Base-by-base conservation (phyloP, 78 protist species). In the Guillardia theta region DNA sequence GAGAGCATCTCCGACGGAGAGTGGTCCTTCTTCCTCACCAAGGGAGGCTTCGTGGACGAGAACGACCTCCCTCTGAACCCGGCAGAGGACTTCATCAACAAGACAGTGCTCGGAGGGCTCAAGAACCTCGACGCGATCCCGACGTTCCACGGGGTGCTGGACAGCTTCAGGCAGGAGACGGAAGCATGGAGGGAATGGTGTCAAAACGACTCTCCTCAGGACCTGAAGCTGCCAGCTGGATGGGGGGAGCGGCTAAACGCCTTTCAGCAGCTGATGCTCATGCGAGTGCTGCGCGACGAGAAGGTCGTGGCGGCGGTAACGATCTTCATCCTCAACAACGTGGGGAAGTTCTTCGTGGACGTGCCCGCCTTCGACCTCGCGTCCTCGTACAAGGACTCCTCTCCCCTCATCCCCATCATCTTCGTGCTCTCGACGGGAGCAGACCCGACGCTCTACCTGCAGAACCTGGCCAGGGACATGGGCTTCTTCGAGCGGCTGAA, bases 401-500 rank as follows among this genome's bases (percentile, higher is more conserved):
- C 70, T 0, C 45, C 96, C 22, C 15, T 21, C 30, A 44, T 95
- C 39, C 98, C 99, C 9, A 95, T 98, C 50, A 93, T 98, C 92
- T 98, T 98, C 83, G 96, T 98, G 9, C 96, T 98, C n/a, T 95
- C 97, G n/a, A 47, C 98, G 15, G 99, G 99, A 5, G 97, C 99
- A 0, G 98, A 98, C 95, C 99, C 99, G 47, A 47, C 62, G 47
- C 39, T 37, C 41, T 44, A 87, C 36, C 92, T 87, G 41, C 53
- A 30, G 39, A 87, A 87, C 44, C 62, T 87, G 3, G 62, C 92
- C 53, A 44, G 9, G 46, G 77, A 92, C 27, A 36, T 47, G 27
- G 90, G 62, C n/a, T 62, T 1, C 64, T 43, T 83, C n/a, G 80
- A 88, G 45, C n/a, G 70, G 36, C 36, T 94, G 53, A 77, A 21